phyloP scores from a whole-genome alignment of 176 grass and related monocot species.

The Raddia distichophylla region DNA sequence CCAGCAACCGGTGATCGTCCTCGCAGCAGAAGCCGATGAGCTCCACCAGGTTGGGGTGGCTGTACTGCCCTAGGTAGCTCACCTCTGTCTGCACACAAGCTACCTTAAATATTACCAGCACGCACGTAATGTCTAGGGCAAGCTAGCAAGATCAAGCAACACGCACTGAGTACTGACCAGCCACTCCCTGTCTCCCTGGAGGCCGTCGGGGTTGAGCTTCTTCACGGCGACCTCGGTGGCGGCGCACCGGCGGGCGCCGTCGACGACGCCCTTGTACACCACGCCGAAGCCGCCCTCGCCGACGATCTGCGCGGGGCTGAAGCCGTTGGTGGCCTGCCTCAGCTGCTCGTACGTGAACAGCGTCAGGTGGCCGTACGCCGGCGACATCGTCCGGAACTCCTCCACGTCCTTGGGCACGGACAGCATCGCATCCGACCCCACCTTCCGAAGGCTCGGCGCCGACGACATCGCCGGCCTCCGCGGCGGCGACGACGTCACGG shows the following conservation, averaged over 20 bases:
- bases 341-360: constrained; percentile 73
- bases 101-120: too few relatives aligned
- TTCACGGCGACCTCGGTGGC: constrained; percentile 60
- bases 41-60: constrained; percentile 66
- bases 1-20: constrained; percentile 72
- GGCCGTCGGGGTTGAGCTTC: constrained; percentile 67
- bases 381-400: constrained; percentile 63
- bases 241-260: constrained; percentile 10
- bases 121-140: too few relatives aligned
- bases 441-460: constrained; percentile 50
- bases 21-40: constrained; percentile 89
- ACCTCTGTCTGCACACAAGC: constrained; percentile 63
- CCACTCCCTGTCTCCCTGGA: constrained; percentile 87
- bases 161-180: constrained; percentile 45
- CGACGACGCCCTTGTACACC: constrained; percentile 59
- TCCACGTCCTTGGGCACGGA: constrained; percentile 68
- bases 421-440: constrained; percentile 54
- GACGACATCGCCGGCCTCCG: constrained; percentile 8
- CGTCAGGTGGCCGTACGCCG: constrained; percentile 53
- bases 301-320: constrained; percentile 55
- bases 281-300: constrained; percentile 87
- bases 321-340: constrained; percentile 51
- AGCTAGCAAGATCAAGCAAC: too few relatives aligned
- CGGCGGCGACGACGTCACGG: constrained; percentile 18
- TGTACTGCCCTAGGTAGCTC: constrained; percentile 72